phyloP scores from a whole-genome alignment of 2,329 filamentous ascomycete genomes.

The Pseudonectria buxi region DNA sequence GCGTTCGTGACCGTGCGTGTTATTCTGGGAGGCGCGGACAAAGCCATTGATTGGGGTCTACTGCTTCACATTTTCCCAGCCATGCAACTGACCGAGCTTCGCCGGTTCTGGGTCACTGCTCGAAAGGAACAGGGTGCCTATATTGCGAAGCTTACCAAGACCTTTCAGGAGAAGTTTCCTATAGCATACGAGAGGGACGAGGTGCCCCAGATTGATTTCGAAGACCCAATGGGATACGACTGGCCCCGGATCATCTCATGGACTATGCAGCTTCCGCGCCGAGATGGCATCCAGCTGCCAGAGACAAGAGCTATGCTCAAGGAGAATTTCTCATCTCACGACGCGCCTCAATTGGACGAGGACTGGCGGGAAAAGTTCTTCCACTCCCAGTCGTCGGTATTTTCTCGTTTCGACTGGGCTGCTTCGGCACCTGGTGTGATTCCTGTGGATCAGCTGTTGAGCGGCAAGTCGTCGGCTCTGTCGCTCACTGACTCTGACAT shows the following conservation, averaged over 20 bases:
- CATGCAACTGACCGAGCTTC: slow-evolving; percentile 43
- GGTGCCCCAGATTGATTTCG: slow-evolving; percentile 55
- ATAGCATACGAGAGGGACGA: slow-evolving; percentile 58
- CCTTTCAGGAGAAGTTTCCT: slow-evolving; percentile 61
- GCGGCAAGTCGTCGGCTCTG: slow-evolving; percentile 1
- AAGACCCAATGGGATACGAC: slow-evolving; percentile 58
- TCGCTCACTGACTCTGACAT: slow-evolving; percentile 31
- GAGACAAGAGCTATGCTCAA: slow-evolving; percentile 38
- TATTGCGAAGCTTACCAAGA: slow-evolving; percentile 47
- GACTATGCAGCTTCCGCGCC: slow-evolving; percentile 48
- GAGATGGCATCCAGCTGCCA: slow-evolving; percentile 43
- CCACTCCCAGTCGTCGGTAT: slow-evolving; percentile 45
- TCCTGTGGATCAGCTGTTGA: slow-evolving; percentile 11
- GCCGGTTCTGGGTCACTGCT: slow-evolving; percentile 49
- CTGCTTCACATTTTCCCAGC: slow-evolving; percentile 50
- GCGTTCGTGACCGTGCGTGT: slow-evolving; percentile 52
- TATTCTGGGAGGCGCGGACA: slow-evolving; percentile 53
- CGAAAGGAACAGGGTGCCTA: slow-evolving; percentile 44
- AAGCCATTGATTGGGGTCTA: slow-evolving; percentile 54
- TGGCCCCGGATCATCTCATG: slow-evolving; percentile 62
- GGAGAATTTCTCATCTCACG: slow-evolving; percentile 34
- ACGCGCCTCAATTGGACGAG: slow-evolving; percentile 25
- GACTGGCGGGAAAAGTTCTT: slow-evolving; percentile 55
- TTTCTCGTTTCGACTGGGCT: slow-evolving; percentile 49
- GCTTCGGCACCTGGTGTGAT: slow-evolving; percentile 41